Evolutionary conservation across 2,329 filamentous ascomycete species (phyloP).

Genomic region (Colletotrichum truncatum): DNA sequence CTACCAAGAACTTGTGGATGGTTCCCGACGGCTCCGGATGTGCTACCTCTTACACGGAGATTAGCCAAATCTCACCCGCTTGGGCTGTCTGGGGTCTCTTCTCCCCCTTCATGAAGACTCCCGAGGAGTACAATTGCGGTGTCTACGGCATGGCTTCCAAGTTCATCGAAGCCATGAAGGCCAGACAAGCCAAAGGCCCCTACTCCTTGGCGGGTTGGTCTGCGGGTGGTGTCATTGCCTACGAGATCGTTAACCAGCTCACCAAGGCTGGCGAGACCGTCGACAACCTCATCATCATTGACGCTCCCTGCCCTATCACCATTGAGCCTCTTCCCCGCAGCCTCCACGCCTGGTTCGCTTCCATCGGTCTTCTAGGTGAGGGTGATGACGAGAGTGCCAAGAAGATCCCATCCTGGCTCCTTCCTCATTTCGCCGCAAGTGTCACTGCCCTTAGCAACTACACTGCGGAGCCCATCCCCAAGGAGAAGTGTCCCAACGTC

Average conservation of each 20-base stretch:
- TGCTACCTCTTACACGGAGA: constrained; percentile 74
- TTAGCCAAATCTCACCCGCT: constrained; percentile 58
- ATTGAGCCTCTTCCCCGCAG: constrained; percentile 72
- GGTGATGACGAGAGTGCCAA: constrained; percentile 54
- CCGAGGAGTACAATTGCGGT: constrained; percentile 64
- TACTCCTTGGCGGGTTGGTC: constrained; percentile 79
- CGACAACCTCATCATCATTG: constrained; percentile 70
- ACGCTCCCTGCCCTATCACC: constrained; percentile 72
- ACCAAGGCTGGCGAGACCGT: constrained; percentile 65
- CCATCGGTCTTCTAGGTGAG: constrained; percentile 75
- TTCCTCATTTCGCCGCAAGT: constrained; percentile 76
- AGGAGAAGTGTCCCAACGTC: constrained; percentile 66
- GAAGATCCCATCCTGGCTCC: constrained; percentile 77
- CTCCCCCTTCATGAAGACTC: constrained; percentile 71
- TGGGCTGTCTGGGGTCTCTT: constrained; percentile 64
- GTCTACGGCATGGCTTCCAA: constrained; percentile 64
- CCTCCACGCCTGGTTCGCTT: constrained; percentile 78
- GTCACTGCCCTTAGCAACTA: constrained; percentile 76
- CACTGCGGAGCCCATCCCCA: constrained; percentile 69
- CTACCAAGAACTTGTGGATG: constrained; percentile 60
- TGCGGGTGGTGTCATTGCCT: constrained; percentile 79
- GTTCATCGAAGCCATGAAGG: constrained; percentile 67
- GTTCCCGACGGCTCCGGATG: constrained; percentile 65
- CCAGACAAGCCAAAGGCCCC: constrained; percentile 73
- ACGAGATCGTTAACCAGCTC: constrained; percentile 71